A percentile compares a stretch with the other conserved stretches of the same genome.
Conservation (phyloP, 208 protist genomes). For the Acanthamoeba healyi region DNA sequence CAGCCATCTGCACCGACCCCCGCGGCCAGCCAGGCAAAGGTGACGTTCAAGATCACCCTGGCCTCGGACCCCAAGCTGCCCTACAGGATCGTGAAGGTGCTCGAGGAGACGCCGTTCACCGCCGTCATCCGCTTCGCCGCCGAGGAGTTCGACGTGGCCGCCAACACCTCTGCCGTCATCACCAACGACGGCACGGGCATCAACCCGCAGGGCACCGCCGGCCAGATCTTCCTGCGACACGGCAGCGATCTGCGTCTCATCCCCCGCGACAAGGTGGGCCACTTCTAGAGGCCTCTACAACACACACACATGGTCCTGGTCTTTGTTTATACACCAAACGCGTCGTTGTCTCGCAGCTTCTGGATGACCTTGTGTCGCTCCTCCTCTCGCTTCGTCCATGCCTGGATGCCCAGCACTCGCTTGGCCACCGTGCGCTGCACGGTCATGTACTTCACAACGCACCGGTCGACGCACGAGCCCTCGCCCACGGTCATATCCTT, state of each 20-base stretch:
- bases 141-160: constrained; percentile 91
- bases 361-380: constrained; percentile 39
- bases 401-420: constrained; percentile 26
- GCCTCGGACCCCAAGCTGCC: constrained; percentile 92
- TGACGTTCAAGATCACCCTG: constrained; percentile 91
- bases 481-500: background rate
- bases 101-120: constrained; percentile 96
- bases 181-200: constrained; percentile 96
- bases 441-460: constrained; percentile 25
- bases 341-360: background rate
- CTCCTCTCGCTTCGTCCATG: constrained; percentile 45
- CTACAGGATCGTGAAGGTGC: constrained; percentile 93
- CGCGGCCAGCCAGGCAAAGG: constrained; percentile 76
- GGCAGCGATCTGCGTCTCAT: constrained; percentile 96
- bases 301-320: too few relatives aligned
- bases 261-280: constrained; percentile 95
- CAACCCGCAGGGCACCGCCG: constrained; percentile 95
- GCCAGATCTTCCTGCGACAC: constrained; percentile 93
- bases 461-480: constrained; percentile 3
- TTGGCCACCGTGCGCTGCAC: constrained; percentile 41
- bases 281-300: background rate
- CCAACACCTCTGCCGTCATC: constrained; percentile 84
- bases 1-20: background rate
- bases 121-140: constrained; percentile 96
- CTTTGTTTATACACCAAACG: constrained; percentile 26